Evolutionary conservation across 1,284 basidiomycete species (phyloP).

Genomic region (Pascua guehoae): DNA sequence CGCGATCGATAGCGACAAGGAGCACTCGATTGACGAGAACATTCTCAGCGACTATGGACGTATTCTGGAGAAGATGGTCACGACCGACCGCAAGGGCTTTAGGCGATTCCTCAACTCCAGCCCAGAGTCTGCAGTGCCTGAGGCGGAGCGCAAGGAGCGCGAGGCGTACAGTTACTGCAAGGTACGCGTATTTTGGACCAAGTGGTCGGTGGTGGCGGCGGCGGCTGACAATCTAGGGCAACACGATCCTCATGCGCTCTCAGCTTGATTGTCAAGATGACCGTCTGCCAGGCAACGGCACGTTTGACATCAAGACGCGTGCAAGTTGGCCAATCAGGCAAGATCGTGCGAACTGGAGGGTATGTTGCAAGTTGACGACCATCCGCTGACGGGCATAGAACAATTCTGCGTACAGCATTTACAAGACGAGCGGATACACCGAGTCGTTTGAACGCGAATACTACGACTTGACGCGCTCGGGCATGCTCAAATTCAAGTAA

Average conservation of each 20-base stretch:
- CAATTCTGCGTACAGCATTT: conserved; percentile 73
- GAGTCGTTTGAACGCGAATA: conserved; percentile 86
- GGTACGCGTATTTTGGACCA: conserved; percentile 51
- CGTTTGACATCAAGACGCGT: conserved; percentile 96
- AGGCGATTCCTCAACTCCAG: conserved; percentile 58
- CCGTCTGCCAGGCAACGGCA: conserved; percentile 78
- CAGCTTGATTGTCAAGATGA: conserved; percentile 85
- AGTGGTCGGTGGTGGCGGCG: neutral
- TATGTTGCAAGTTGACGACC: conserved; percentile 27
- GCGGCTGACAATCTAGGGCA: conserved; percentile 54
- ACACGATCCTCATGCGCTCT: conserved; percentile 83
- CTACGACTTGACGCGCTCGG: conserved; percentile 86
- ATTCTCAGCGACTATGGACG: conserved; percentile 81
- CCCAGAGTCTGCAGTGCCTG: conserved; percentile 43
- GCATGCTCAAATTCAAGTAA: conserved; percentile 90
- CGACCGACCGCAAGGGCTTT: conserved; percentile 65
- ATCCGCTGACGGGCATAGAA: conserved; percentile 38
- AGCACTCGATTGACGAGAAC: conserved; percentile 57
- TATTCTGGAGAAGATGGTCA: conserved; percentile 85
- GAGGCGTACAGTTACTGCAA: conserved; percentile 82
- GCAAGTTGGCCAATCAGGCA: conserved; percentile 79
- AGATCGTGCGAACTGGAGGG: conserved; percentile 80
- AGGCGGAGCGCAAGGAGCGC: conserved; percentile 48
- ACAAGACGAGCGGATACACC: conserved; percentile 58
- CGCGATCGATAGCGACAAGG: conserved; percentile 70